Conservation (phyloP, 257 asterid genomes). For the Solanum megistacrolobum region DNA sequence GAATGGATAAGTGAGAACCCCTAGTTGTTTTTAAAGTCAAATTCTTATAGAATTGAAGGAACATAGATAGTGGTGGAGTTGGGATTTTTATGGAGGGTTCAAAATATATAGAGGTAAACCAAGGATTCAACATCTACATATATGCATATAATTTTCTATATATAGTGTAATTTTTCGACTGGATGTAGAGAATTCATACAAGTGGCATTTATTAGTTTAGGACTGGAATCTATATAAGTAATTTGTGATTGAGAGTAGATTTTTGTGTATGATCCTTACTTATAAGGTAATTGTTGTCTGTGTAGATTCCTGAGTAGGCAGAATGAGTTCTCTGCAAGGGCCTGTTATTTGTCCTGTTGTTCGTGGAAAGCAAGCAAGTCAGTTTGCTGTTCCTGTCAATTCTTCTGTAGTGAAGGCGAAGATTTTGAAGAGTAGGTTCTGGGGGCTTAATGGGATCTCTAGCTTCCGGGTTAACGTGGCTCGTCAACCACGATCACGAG, state of each 20-base stretch:
- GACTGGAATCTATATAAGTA: not conserved
- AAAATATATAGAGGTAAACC: not conserved
- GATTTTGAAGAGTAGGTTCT: slow-evolving; percentile 31
- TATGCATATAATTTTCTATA: too few species aligned
- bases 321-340: slow-evolving; percentile 18
- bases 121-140: not conserved
- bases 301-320: not conserved
- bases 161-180: not conserved
- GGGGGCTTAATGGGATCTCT: slow-evolving; percentile 38
- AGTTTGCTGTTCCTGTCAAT: slow-evolving; percentile 25
- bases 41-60: not conserved
- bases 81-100: not conserved
- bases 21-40: not conserved
- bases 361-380: slow-evolving; percentile 48
- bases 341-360: slow-evolving; percentile 64
- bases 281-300: not conserved
- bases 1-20: not conserved
- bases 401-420: slow-evolving; percentile 39
- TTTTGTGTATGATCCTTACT: not conserved
- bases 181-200: not conserved
- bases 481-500: slow-evolving; percentile 13
- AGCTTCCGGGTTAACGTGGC: slow-evolving; percentile 9
- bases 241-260: not conserved
- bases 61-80: not conserved
- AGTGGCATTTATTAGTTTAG: not conserved